Evolutionary conservation across 2,329 filamentous ascomycete genomes (phyloP).

Genomic region (Epichloe sylvatica): DNA sequence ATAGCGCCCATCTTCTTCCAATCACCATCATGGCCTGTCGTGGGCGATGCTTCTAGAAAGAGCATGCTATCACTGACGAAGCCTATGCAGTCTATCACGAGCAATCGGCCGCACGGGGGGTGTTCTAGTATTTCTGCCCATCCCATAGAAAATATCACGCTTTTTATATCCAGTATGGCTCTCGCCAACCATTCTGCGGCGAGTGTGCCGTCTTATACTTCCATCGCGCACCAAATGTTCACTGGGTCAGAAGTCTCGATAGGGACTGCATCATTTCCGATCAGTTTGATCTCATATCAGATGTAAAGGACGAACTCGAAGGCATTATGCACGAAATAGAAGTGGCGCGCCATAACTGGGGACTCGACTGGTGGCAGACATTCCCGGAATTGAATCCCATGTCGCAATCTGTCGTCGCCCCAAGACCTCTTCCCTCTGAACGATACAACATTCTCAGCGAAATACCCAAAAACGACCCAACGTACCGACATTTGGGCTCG

Average conservation of each 20-base stretch:
- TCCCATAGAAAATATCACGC: conserved; percentile 16
- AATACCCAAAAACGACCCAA: conserved; percentile 12
- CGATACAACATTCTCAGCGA: conserved; percentile 4
- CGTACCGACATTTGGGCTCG: conserved; percentile 11
- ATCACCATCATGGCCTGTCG: conserved; percentile 11
- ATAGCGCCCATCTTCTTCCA: background rate
- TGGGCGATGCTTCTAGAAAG: conserved; percentile 12
- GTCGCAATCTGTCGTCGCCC: background rate
- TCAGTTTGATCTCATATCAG: background rate
- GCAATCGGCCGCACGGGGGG: conserved; percentile 3
- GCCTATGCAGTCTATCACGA: conserved; percentile 11
- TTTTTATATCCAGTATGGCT: conserved; percentile 7
- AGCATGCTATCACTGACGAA: background rate
- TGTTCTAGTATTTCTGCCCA: conserved; percentile 19
- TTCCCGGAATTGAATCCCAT: background rate
- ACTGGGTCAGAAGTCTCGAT: conserved; percentile 14
- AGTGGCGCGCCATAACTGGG: background rate
- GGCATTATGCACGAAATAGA: conserved; percentile 3
- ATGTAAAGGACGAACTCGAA: conserved; percentile 1
- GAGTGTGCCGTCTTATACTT: conserved; percentile 21
- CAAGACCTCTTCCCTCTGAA: background rate
- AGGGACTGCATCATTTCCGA: conserved; percentile 2
- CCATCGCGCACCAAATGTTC: conserved; percentile 2
- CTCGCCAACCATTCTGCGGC: conserved; percentile 18
- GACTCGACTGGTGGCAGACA: background rate